These are phyloP conservation scores for Phytophthora quininea DNA, from an alignment of 352 stramenopile genomes.

Conservation along the genomic window DNA sequence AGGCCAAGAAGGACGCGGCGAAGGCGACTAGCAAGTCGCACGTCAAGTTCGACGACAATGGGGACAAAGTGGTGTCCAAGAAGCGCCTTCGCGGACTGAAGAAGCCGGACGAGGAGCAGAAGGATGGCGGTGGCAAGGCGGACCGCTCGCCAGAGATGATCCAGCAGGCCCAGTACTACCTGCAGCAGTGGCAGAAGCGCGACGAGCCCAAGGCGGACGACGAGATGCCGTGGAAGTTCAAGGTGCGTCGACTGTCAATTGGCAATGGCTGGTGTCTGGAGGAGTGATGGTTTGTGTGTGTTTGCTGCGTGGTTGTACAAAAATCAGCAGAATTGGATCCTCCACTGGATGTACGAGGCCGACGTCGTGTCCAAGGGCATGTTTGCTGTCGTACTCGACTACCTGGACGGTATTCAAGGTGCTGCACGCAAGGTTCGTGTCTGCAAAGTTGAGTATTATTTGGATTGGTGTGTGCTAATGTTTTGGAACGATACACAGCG, in stretches of 20 bases:
- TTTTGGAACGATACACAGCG: constrained; percentile 39
- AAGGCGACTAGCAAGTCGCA: constrained; percentile 39
- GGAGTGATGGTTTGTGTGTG: constrained; percentile 6
- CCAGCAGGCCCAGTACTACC: constrained; percentile 82
- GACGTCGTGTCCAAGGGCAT: constrained; percentile 84
- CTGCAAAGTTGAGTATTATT: not conserved
- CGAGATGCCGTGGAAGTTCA: constrained; percentile 82
- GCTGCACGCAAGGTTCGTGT: constrained; percentile 53
- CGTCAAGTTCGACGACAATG: constrained; percentile 73
- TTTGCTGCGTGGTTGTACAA: constrained; percentile 27
- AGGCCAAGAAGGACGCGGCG: constrained; percentile 29
- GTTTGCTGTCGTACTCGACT: constrained; percentile 77
- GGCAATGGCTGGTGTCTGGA: constrained; percentile 4
- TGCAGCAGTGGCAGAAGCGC: constrained; percentile 75
- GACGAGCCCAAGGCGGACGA: constrained; percentile 56
- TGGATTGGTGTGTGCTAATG: constrained; percentile 2
- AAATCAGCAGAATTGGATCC: constrained; percentile 86
- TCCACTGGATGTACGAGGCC: constrained; percentile 84
- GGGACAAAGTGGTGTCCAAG: constrained; percentile 52
- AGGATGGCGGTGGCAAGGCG: constrained; percentile 64
- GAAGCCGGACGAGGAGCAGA: constrained; percentile 35
- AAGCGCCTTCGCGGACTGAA: constrained; percentile 47
- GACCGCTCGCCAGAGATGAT: constrained; percentile 82
- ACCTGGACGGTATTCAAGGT: constrained; percentile 74
- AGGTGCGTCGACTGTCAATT: constrained; percentile 37